Conservation (phyloP, 2,329 filamentous ascomycete genomes). For the Xylaria sp. region DNA sequence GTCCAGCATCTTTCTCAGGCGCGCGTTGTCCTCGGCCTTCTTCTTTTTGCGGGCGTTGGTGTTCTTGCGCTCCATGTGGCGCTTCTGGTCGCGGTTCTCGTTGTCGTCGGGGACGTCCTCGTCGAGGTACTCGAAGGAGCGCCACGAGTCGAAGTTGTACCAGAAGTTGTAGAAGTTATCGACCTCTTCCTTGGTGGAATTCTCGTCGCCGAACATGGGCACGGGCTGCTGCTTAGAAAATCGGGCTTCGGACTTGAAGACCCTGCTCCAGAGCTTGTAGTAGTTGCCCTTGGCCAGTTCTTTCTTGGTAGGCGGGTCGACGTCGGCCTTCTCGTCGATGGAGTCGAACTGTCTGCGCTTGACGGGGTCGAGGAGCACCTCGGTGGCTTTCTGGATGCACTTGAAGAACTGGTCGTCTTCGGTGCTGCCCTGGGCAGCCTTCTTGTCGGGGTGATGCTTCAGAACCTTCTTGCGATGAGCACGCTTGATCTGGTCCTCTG, state of each 20-base stretch:
- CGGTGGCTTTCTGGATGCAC: constrained; percentile 98
- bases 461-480: constrained; percentile 99
- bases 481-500: constrained; percentile 98
- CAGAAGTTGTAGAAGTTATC: constrained; percentile 99
- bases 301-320: constrained; percentile 94
- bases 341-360: constrained; percentile 97
- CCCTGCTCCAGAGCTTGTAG: constrained; percentile 92
- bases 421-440: constrained; percentile 85
- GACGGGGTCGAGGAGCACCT: constrained; percentile 89
- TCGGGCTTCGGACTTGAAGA: constrained; percentile 91
- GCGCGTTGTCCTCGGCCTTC: constrained; percentile 96
- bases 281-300: constrained; percentile 85
- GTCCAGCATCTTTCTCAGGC: constrained; percentile 89
- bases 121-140: constrained; percentile 96
- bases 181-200: constrained; percentile 87
- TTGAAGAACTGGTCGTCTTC: constrained; percentile 99
- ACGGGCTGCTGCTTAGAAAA: constrained; percentile 95
- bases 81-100: constrained; percentile 98
- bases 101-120: constrained; percentile 99
- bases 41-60: constrained; percentile 97
- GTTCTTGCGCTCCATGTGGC: constrained; percentile 98
- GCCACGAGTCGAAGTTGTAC: constrained; percentile 99
- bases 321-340: constrained; percentile 92
- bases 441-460: constrained; percentile 99
- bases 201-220: constrained; percentile 84